These are phyloP conservation scores for Penicillium sp. DNA, from an alignment of 2,329 filamentous ascomycete species.

Conservation along the genomic window DNA sequence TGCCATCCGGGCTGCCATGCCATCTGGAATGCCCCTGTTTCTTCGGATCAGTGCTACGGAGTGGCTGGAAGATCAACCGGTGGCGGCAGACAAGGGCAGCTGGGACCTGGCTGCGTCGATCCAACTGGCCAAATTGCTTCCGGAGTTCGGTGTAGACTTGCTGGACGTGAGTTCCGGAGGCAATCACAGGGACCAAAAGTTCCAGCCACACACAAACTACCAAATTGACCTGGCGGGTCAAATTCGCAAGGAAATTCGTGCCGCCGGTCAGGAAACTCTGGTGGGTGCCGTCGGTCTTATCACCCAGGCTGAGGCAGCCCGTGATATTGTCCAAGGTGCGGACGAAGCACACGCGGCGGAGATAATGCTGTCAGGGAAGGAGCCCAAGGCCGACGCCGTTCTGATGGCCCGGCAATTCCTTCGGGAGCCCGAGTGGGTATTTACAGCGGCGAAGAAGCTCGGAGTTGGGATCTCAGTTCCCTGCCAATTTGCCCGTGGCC, in stretches of 20 bases:
- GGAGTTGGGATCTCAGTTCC: constrained; percentile 48
- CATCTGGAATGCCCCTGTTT: constrained; percentile 64
- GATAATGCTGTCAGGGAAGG: constrained; percentile 23
- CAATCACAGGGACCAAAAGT: constrained; percentile 44
- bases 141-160: constrained; percentile 42
- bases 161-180: constrained; percentile 46
- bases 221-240: constrained; percentile 48
- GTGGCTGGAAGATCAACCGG: constrained; percentile 56
- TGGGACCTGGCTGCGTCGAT: constrained; percentile 43
- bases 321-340: constrained; percentile 42
- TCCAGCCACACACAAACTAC: constrained; percentile 47
- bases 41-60: constrained; percentile 67
- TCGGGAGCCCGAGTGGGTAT: constrained; percentile 53
- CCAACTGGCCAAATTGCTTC: constrained; percentile 39
- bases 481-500: constrained; percentile 42
- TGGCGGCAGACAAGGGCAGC: constrained; percentile 23
- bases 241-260: constrained; percentile 41
- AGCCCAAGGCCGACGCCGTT: constrained; percentile 45
- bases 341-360: constrained; percentile 28
- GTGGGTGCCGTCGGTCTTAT: constrained; percentile 53
- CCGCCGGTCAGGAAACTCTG: constrained; percentile 39
- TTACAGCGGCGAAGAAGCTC: constrained; percentile 49
- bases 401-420: constrained; percentile 53
- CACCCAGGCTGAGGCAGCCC: constrained; percentile 50
- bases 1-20: constrained; percentile 57